Base-by-base conservation (phyloP, 2,329 filamentous ascomycete species). In the Pseudogymnoascus sp. region DNA sequence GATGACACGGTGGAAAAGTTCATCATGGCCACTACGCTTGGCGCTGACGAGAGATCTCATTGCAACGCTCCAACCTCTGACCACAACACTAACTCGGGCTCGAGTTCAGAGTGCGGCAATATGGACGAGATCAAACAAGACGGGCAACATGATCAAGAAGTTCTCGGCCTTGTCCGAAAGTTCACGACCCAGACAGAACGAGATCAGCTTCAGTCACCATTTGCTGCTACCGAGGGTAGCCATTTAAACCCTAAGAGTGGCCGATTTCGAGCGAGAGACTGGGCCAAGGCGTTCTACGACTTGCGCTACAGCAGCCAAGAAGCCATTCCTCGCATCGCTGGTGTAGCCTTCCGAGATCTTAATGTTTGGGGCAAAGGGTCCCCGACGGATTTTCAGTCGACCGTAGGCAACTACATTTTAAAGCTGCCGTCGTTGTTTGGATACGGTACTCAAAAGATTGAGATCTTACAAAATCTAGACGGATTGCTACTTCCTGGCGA, bases 401-500 rank as follows among this genome's bases (percentile, higher is more conserved):
- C 58, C 39, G 68, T 69, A 20, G 64, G 63, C n/a, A 68, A 68
- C 62, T 25, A 65, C 54, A 38, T 54, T 18, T 54, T 54, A 30
- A 54, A 54, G 43, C 43, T 54, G 43, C 43, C 43, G 9, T 54
- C 43, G 9, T 54, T 54, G 28, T 54, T 54, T 25, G 43, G 43
- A 54, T 25, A 25, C n/a, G 43, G 43, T 54, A 18, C 43, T 54
- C 57, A 58, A n/a, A 58, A 58, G 64, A 76, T 88, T 65, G 84
- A 90, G 67, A 90, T 90, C 66, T 73, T 90, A 63, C 82, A 79
- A 64, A 76, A 83, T 67, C 84, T 89, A 61, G 86, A 90, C 65
- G 87, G 87, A 25, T 70, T 90, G 0, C 84, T 90, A 1, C 78
- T 83, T 69, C 82, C 81, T 63, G 88, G 88, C 43, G 88, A 91